Percentiles rank a stretch among this genome's conserved stretches.
These are phyloP conservation scores for Balakata baccata DNA, from an alignment of 345 rosid genomes.

Conservation along the genomic window DNA sequence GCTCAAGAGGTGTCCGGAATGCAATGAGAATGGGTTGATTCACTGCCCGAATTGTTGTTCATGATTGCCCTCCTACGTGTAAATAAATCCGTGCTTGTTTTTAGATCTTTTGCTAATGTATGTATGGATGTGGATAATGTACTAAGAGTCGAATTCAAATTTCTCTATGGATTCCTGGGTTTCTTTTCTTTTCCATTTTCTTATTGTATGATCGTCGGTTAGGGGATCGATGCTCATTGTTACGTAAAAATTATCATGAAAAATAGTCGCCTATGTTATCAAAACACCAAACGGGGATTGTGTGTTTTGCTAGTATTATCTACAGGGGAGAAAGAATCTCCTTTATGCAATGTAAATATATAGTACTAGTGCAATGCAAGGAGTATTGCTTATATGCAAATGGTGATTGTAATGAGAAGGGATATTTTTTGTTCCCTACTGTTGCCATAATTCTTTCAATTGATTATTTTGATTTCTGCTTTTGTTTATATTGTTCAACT, in stretches of 20 bases:
- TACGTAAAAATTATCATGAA: slow-evolving; percentile 18
- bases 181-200: slow-evolving; percentile 12
- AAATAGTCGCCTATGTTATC: slow-evolving; percentile 22
- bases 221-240: slow-evolving; percentile 23
- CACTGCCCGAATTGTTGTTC: slow-evolving; percentile 76
- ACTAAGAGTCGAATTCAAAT: slow-evolving; percentile 25
- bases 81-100: not conserved
- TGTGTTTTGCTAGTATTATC: slow-evolving; percentile 19
- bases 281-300: slow-evolving; percentile 25
- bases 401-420: slow-evolving; percentile 20
- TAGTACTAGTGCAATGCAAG: slow-evolving; percentile 25
- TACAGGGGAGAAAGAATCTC: slow-evolving; percentile 29
- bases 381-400: slow-evolving; percentile 19
- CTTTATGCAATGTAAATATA: slow-evolving; percentile 43
- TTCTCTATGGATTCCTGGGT: slow-evolving; percentile 25
- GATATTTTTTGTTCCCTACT: not conserved
- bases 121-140: slow-evolving; percentile 23
- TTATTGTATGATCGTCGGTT: slow-evolving; percentile 15
- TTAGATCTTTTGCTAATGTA: slow-evolving; percentile 15
- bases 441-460: not conserved
- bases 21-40: slow-evolving; percentile 88
- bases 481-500: not conserved
- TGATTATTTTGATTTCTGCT: not conserved
- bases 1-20: slow-evolving; percentile 60
- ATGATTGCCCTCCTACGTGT: slow-evolving; percentile 22